phyloP scores from a whole-genome alignment of 805 yeast genomes.

The Zygoascus ofunaensis region DNA sequence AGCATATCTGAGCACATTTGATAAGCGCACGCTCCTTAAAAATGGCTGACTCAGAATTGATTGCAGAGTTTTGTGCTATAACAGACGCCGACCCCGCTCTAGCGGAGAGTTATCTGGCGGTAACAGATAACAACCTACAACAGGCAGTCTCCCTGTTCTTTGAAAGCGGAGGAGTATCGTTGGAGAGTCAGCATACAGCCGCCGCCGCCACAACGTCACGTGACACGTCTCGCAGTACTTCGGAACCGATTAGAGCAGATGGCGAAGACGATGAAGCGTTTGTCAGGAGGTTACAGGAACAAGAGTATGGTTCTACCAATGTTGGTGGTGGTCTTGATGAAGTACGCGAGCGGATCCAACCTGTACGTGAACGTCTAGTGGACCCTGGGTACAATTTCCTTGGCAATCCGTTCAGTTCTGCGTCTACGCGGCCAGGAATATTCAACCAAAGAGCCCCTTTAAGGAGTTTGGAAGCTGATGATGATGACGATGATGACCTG shows the following conservation, averaged over 20 bases:
- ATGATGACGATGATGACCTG: conserved; percentile 22
- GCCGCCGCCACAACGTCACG: conserved; percentile 2
- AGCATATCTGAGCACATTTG: too few relatives aligned
- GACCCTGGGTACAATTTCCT: conserved; percentile 29
- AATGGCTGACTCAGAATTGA: conserved; percentile 25
- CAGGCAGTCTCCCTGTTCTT: conserved; percentile 76
- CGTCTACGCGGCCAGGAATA: conserved; percentile 26
- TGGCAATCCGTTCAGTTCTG: conserved; percentile 1
- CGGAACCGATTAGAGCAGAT: not conserved
- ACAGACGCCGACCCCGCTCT: conserved; percentile 62
- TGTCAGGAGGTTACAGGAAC: conserved; percentile 21
- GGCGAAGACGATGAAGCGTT: conserved; percentile 15
- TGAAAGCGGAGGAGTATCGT: conserved; percentile 42
- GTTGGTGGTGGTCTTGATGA: conserved; percentile 24
- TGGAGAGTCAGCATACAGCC: conserved; percentile 17
- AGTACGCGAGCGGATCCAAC: conserved; percentile 72
- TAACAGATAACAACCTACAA: conserved; percentile 70
- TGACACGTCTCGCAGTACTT: not conserved
- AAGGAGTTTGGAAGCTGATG: conserved; percentile 19
- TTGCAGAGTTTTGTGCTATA: conserved; percentile 73
- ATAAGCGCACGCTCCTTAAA: too few relatives aligned
- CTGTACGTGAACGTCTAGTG: conserved; percentile 68
- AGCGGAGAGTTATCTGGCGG: conserved; percentile 70
- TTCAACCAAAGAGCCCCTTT: conserved; percentile 42
- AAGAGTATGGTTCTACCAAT: conserved; percentile 16